Base-by-base conservation (phyloP, 2,329 filamentous ascomycete genomes). In the Triangularia verruculosa region DNA sequence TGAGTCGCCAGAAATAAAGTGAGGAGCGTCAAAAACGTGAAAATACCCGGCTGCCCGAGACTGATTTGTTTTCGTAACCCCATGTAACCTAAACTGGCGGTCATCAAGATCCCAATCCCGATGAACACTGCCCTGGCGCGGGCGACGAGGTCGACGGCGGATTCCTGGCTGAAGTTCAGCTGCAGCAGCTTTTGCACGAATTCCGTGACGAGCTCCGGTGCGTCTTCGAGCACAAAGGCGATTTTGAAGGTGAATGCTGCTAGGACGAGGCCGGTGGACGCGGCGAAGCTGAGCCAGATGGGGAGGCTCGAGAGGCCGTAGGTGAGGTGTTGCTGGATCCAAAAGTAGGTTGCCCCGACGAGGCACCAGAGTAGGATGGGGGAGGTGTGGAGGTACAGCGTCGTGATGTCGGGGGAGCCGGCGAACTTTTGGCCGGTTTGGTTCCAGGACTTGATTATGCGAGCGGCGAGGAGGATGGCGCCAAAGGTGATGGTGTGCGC, bases 381-480 rank as follows among this genome's bases (percentile, higher is more conserved):
- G 62, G 91, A 83, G 0, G 83, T 78, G 15, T 83, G 78, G 61
- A 96, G 80, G 72, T 92, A 89, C 4, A 76, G 80, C 64, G 89
- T 91, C 66, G 91, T 90, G 54, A 98, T 91, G 72, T 98, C 95
- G 25, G 92, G 87, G 43, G 89, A 90, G n/a, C 93, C 93, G 1
- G 95, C 90, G 70, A 92, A 93, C 75, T 99, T 99, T 73, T 98
- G 94, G 4, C 95, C 95, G 0, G 95, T 98, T 75, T 98, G 95
- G 72, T 98, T 98, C 94, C 94, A 99, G 62, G 89, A 85, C 52
- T 92, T 82, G 39, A 87, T 79, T 2, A 96, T 70, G 34, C 93
- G 85, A 60, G 91, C 83, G 7, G 86, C 77, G 1, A 82, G 71
- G 7, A 94, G 79, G 0, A 90, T 79, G 30, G 82, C 70, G 13